Conservation (phyloP, 768 basidiomycete genomes). For the Suillus discolor region DNA sequence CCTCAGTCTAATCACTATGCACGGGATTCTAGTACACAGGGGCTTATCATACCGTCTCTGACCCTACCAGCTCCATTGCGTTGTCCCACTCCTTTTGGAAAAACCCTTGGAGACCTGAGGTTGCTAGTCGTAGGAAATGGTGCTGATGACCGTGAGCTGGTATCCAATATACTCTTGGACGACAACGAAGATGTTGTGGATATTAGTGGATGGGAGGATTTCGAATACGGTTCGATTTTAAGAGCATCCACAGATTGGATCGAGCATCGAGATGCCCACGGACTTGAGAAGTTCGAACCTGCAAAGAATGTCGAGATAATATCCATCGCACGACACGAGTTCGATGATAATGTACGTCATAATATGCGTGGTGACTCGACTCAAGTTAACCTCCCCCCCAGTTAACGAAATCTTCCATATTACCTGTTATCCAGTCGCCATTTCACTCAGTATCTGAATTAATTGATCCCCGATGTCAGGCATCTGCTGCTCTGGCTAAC, state of each 20-base stretch:
- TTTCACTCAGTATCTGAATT: constrained; percentile 57
- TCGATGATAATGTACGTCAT: constrained; percentile 47
- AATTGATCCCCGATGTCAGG: constrained; percentile 52
- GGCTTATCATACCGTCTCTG: constrained; percentile 72
- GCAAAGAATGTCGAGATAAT: constrained; percentile 65
- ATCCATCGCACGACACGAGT: constrained; percentile 48
- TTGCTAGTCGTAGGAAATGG: constrained; percentile 57
- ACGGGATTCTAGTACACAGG: constrained; percentile 43
- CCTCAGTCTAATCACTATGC: constrained; percentile 40
- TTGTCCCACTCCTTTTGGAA: constrained; percentile 66
- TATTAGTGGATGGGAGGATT: constrained; percentile 57
- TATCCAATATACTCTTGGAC: constrained; percentile 53
- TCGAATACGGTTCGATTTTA: constrained; percentile 44
- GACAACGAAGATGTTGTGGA: constrained; percentile 74
- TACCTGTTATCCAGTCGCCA: constrained; percentile 54
- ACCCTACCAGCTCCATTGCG: constrained; percentile 62
- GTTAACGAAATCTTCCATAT: constrained; percentile 31
- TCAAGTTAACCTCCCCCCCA: constrained; percentile 20
- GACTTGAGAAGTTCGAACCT: constrained; percentile 67
- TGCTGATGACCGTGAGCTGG: constrained; percentile 32
- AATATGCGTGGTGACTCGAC: not conserved
- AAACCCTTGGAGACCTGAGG: constrained; percentile 64
- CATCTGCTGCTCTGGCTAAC: constrained; percentile 51
- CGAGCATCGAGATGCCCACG: constrained; percentile 65
- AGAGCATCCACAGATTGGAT: constrained; percentile 74